These are phyloP conservation scores for Trichoderma aggressivum DNA, from an alignment of 2,329 filamentous ascomycete species.

Conservation along the genomic window DNA sequence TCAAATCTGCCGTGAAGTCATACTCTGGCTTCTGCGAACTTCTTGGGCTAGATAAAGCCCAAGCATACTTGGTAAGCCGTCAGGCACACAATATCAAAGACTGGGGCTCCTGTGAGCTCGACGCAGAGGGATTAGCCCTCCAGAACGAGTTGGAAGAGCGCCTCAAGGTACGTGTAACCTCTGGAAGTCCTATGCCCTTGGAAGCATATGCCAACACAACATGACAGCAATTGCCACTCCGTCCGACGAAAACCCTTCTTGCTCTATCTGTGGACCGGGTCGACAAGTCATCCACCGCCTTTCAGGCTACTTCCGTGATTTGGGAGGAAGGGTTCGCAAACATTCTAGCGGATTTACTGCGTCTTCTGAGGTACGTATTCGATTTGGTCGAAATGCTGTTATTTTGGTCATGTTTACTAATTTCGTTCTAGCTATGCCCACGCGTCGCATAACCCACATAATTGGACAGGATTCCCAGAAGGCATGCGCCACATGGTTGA, in stretches of 20 bases:
- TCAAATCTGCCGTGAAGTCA: constrained; percentile 66
- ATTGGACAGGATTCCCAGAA: constrained; percentile 72
- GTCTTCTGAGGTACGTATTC: constrained; percentile 64
- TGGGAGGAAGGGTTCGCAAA: constrained; percentile 81
- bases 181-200: no score
- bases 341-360: constrained; percentile 81
- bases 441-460: constrained; percentile 80
- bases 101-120: constrained; percentile 76
- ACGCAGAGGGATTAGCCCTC: constrained; percentile 73
- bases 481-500: constrained; percentile 76
- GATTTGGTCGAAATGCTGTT: not conserved
- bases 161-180: constrained; percentile 52
- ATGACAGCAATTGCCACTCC: constrained; percentile 65
- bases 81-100: constrained; percentile 74
- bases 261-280: constrained; percentile 88
- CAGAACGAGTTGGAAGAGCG: constrained; percentile 76
- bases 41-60: constrained; percentile 75
- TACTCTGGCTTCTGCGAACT: constrained; percentile 77
- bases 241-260: constrained; percentile 87
- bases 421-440: constrained; percentile 68
- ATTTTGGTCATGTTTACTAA: constrained; percentile 5
- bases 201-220: constrained; percentile 19
- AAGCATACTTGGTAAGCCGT: constrained; percentile 70
- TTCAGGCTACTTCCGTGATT: constrained; percentile 71
- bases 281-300: constrained; percentile 67